A percentile compares a stretch with the other conserved stretches of the same genome.
These are phyloP conservation scores for Gracilaria caudata DNA, from an alignment of 23 red algal species.

Conservation along the genomic window DNA sequence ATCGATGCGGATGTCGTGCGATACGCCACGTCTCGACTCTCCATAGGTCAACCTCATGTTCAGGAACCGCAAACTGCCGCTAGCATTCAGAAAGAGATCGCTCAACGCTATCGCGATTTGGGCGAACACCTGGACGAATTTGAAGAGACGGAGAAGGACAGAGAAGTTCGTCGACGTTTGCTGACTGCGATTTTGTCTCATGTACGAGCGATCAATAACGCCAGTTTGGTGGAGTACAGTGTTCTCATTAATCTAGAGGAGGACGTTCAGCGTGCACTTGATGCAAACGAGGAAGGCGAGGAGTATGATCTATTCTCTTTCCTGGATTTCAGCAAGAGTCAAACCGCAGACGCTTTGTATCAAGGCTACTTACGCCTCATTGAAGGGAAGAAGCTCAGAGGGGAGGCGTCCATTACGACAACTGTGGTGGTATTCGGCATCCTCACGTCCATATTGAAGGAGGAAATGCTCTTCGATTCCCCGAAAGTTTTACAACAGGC, in stretches of 20 bases:
- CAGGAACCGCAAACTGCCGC: slow-evolving; percentile 25
- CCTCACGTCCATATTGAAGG: slow-evolving; percentile 56
- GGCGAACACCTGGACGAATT: slow-evolving; percentile 7
- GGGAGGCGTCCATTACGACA: slow-evolving; percentile 55
- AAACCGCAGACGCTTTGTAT: slow-evolving; percentile 15
- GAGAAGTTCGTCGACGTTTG: slow-evolving; percentile 64
- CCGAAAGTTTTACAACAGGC: slow-evolving; percentile 38
- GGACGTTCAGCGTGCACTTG: slow-evolving; percentile 69
- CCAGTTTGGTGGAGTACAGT: slow-evolving; percentile 60
- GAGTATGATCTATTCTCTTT: slow-evolving; percentile 62
- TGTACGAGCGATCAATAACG: slow-evolving; percentile 54
- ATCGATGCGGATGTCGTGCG: slow-evolving; percentile 48
- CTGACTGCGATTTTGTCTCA: slow-evolving; percentile 65
- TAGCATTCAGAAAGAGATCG: slow-evolving; percentile 41
- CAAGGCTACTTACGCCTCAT: slow-evolving; percentile 32
- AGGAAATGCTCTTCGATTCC: slow-evolving; percentile 63
- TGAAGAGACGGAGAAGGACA: slow-evolving; percentile 48
- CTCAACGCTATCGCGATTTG: slow-evolving; percentile 18
- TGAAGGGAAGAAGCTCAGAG: slow-evolving; percentile 39
- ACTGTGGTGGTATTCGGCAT: slow-evolving; percentile 50
- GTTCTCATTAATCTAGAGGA: slow-evolving; percentile 56
- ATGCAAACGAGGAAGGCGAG: slow-evolving; percentile 72
- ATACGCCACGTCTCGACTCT: slow-evolving; percentile 31
- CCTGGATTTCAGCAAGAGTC: slow-evolving; percentile 42
- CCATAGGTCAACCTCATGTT: slow-evolving; percentile 22